These are phyloP conservation scores for Cymbopogon flexuosus DNA, from an alignment of 202 grass and related monocot species.

Conservation along the genomic window DNA sequence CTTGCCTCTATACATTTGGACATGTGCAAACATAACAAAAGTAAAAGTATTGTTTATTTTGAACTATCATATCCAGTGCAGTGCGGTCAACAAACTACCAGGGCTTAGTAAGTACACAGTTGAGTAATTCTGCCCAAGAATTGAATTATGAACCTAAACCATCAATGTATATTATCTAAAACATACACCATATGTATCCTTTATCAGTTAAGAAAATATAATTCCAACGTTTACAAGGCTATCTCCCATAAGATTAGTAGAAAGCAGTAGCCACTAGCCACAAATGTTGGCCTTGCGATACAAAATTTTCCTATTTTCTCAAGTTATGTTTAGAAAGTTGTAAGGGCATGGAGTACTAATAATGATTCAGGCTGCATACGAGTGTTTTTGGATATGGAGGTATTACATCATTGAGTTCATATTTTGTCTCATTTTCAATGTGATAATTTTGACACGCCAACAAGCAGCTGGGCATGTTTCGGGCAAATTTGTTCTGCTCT, in stretches of 20 bases:
- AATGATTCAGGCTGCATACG: not conserved
- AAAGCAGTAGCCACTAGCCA: not conserved
- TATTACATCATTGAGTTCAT: not conserved
- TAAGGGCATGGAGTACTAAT: not conserved
- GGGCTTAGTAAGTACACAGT: not conserved
- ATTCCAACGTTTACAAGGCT: not conserved
- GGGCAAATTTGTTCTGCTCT: not conserved
- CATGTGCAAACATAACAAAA: conserved; percentile 4
- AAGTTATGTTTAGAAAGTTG: not conserved
- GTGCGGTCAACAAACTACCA: not conserved
- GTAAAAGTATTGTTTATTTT: not conserved
- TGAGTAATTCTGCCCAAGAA: not conserved
- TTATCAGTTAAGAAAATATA: not conserved
- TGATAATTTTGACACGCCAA: not conserved
- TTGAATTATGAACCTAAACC: not conserved
- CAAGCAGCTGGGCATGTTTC: not conserved
- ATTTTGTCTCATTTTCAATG: not conserved
- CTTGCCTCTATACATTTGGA: not conserved
- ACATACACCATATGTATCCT: not conserved
- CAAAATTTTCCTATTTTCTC: not conserved
- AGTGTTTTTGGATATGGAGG: not conserved
- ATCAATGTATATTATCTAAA: not conserved
- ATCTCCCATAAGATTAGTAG: not conserved
- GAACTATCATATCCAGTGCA: not conserved
- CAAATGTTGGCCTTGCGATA: not conserved